Evolutionary conservation across 352 stramenopile genomes (phyloP).

Genomic region (Phytophthora cryptogea): DNA sequence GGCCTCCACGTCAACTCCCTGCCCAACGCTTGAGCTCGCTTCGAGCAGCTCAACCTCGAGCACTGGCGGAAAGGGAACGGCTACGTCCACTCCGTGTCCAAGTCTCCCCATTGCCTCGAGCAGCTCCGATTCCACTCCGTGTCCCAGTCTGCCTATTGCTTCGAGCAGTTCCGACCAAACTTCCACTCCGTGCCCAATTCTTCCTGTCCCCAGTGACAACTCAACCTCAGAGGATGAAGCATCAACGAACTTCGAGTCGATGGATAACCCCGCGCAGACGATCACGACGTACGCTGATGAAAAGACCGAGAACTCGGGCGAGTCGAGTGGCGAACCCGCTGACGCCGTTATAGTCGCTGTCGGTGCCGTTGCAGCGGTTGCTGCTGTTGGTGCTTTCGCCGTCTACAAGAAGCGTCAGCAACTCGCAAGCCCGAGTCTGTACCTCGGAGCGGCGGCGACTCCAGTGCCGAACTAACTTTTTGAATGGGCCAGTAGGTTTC

Average conservation of each 20-base stretch:
- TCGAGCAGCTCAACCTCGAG: conserved; percentile 2
- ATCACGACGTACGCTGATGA: conserved; percentile 13
- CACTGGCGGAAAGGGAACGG: neutral
- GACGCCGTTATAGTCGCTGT: conserved; percentile 6
- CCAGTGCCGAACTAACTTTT: conserved; percentile 3
- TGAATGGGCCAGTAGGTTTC: neutral
- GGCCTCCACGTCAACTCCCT: conserved; percentile 1
- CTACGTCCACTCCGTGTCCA: conserved; percentile 5
- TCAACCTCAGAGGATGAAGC: neutral
- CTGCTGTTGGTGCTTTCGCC: conserved; percentile 15
- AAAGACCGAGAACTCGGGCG: neutral
- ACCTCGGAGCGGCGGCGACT: conserved; percentile 12
- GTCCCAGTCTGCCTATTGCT: conserved; percentile 10
- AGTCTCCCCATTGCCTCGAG: conserved; percentile 18
- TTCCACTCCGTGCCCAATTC: conserved; percentile 6
- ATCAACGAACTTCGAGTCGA: conserved; percentile 1
- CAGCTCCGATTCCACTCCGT: conserved; percentile 4
- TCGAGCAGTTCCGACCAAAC: conserved; percentile 4
- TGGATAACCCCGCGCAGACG: neutral
- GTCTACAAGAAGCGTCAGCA: conserved; percentile 21
- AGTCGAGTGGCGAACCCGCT: neutral
- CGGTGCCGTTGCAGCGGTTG: conserved; percentile 14
- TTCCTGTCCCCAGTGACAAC: conserved; percentile 10
- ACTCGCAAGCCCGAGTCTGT: conserved; percentile 11
- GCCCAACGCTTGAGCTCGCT: conserved; percentile 4